These are phyloP conservation scores for Pyrus betulifolia DNA, from an alignment of 306 rosid species.

Conservation along the genomic window DNA sequence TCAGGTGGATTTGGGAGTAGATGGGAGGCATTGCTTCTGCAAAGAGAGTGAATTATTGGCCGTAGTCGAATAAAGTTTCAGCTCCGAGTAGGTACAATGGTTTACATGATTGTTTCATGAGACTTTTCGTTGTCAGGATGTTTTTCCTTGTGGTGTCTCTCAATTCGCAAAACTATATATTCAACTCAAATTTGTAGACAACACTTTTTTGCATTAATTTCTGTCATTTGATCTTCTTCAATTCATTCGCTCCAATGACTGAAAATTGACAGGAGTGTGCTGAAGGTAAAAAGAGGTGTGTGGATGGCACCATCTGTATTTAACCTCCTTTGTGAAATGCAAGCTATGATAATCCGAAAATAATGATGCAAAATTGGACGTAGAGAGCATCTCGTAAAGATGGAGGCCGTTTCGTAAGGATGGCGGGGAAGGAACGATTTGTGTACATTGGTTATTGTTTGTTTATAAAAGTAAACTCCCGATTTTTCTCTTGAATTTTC, in stretches of 20 bases:
- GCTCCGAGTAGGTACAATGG: not conserved
- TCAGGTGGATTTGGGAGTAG: slow-evolving; percentile 94
- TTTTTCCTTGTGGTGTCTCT: not conserved
- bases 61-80: slow-evolving; percentile 52
- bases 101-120: not conserved
- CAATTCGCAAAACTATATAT: not conserved
- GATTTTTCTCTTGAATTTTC: too few species aligned
- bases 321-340: too few species aligned
- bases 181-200: not conserved
- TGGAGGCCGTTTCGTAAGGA: not conserved
- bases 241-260: too few species aligned
- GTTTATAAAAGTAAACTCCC: too few species aligned
- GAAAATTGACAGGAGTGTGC: too few species aligned
- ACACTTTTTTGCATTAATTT: not conserved
- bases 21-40: slow-evolving; percentile 74
- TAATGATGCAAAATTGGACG: not conserved
- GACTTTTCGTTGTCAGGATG: not conserved
- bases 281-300: too few species aligned
- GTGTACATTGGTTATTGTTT: too few species aligned
- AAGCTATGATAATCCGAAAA: not conserved
- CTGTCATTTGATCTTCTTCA: too few species aligned
- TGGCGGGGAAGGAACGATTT: not conserved
- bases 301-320: too few species aligned
- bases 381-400: not conserved
- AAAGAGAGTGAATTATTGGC: slow-evolving; percentile 80